Evolutionary conservation across 345 rosid genomes (phyloP).

Genomic region (Noccaea bulbosa): DNA sequence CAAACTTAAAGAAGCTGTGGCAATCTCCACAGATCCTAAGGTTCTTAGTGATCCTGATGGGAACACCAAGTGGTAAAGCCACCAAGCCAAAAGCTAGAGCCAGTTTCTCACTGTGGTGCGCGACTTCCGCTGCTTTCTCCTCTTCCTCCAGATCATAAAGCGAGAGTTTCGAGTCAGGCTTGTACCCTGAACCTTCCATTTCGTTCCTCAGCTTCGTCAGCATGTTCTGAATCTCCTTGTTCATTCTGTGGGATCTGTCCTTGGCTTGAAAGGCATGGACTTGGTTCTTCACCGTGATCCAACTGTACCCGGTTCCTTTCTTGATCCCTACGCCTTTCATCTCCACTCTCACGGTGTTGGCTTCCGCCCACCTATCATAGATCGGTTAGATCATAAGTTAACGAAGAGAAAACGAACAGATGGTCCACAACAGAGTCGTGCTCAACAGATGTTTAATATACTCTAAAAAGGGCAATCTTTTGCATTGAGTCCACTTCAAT

Average conservation of each 20-base stretch:
- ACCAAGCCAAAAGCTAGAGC: conserved; percentile 83
- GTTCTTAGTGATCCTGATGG: conserved; percentile 81
- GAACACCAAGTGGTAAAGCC: conserved; percentile 59
- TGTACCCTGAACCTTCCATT: conserved; percentile 73
- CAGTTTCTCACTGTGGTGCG: conserved; percentile 81
- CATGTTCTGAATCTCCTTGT: conserved; percentile 63
- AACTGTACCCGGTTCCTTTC: conserved; percentile 83
- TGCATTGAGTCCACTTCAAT: not conserved
- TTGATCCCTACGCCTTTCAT: conserved; percentile 73
- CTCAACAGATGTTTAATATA: not conserved
- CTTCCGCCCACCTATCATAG: conserved; percentile 79
- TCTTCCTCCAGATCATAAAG: conserved; percentile 89
- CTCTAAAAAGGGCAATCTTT: not conserved
- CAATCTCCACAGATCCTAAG: conserved; percentile 90
- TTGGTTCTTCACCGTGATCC: conserved; percentile 71
- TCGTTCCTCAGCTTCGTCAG: conserved; percentile 53
- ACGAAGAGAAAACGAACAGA: not conserved
- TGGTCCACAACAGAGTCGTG: not conserved
- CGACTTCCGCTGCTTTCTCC: conserved; percentile 71
- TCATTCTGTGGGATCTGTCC: conserved; percentile 67
- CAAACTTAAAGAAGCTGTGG: conserved; percentile 75
- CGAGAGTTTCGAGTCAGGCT: conserved; percentile 60
- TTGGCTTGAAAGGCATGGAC: conserved; percentile 85
- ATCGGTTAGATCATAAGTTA: not conserved
- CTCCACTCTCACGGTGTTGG: conserved; percentile 63